Evolutionary conservation across 768 basidiomycete genomes (phyloP), one percentile per base, ranked within the genome.

Genomic region (Lactifluus subvellereus): DNA sequence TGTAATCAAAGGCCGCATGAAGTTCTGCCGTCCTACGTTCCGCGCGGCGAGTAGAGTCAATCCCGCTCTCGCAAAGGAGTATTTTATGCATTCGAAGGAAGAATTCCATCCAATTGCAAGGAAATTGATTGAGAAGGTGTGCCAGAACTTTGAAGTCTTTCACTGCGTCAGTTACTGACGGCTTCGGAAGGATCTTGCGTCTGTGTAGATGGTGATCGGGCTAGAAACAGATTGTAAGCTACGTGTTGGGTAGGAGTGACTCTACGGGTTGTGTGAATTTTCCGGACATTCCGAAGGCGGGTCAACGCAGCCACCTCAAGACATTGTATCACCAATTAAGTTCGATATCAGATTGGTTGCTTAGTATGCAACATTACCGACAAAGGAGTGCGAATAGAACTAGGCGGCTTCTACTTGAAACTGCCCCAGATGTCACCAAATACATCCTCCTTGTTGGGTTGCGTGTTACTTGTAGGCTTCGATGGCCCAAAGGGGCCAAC

Each of bases 371-470:
- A 48, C 20, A 35, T 60, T 20, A 45, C n/a, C 42, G 55, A 53
- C 14, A 33, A 40, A 37, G 18, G n/a, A 32, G 48, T 43, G 42
- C 9, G 35, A 38, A 51, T 18, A 63, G 14, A 14, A 43, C 16
- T 18, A 27, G 11, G 40, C 2, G 42, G 22, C 2, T 52, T 60
- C 69, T 78, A 91, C 78, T 91, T 91, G 73, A 89, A 89, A 43
- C 85, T 83, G 54, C 89, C 88, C 91, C 91, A 92, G 54, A 93
- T 73, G 73, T 92, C 89, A 7, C 87, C 89, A 70, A 92, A 92
- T 7, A 77, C 84, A 68, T 93, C 90, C 65, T 91, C 90, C 74
- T 82, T 87, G 77, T 88, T 71, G 54, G 55, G 32, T 16, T 60
- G 63, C 1, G 57, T 43, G 22, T 71, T 71, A 0, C 70, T 64